A percentile compares a stretch with the other conserved stretches of the same genome.
These are phyloP conservation scores for Tolypocladium ovalisporum DNA, from an alignment of 2,329 filamentous ascomycete genomes.

Conservation along the genomic window DNA sequence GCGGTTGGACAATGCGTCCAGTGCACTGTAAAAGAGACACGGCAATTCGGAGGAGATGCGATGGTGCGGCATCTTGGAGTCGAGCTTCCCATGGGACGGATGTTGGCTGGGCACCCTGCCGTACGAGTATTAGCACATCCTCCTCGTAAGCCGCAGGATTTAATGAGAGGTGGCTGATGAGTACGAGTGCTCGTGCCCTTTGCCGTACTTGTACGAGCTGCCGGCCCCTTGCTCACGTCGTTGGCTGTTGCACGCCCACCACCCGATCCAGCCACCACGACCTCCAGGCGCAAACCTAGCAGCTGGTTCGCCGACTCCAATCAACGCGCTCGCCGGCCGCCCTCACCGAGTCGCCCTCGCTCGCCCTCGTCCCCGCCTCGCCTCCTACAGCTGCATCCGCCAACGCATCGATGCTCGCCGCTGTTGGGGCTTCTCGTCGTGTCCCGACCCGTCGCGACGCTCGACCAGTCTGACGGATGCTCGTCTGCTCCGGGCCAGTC, in stretches of 20 bases:
- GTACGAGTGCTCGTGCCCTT: not conserved
- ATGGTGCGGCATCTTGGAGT: not conserved
- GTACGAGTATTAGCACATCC: not conserved
- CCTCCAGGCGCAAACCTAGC: not conserved
- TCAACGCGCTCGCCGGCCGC: constrained; percentile 1
- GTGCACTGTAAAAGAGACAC: not conserved
- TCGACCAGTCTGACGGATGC: constrained; percentile 32
- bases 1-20: not conserved
- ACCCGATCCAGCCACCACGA: not conserved
- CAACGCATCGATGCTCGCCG: constrained; percentile 37
- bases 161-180: not conserved
- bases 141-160: not conserved
- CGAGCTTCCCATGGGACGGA: not conserved
- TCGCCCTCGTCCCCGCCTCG: not conserved
- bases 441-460: constrained; percentile 28
- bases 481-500: constrained; percentile 27
- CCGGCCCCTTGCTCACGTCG: not conserved
- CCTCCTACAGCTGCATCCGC: constrained; percentile 6
- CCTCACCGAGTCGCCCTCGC: not conserved
- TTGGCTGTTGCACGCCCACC: not conserved
- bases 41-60: not conserved
- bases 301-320: not conserved
- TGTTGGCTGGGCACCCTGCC: not conserved
- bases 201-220: not conserved
- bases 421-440: constrained; percentile 30